These are phyloP conservation scores for Amanita molliuscula DNA, from an alignment of 768 basidiomycete genomes.

Conservation along the genomic window DNA sequence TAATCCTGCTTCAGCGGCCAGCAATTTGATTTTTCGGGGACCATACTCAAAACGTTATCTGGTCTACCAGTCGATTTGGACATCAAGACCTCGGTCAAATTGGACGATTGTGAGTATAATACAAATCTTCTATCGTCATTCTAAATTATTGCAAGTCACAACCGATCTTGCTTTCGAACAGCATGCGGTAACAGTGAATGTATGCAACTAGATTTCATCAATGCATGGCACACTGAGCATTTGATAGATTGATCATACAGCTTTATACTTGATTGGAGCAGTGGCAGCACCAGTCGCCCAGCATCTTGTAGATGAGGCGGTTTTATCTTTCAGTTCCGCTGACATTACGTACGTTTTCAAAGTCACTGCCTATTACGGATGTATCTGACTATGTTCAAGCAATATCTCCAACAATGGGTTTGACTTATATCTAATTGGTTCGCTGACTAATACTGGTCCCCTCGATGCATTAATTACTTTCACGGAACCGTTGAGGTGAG, in stretches of 20 bases:
- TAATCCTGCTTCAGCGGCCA: slow-evolving; percentile 34
- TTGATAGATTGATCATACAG: slow-evolving; percentile 47
- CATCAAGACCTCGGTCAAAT: slow-evolving; percentile 40
- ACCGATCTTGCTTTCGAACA: slow-evolving; percentile 52
- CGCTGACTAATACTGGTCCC: slow-evolving; percentile 53
- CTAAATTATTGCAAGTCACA: slow-evolving; percentile 25
- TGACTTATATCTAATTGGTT: slow-evolving; percentile 47
- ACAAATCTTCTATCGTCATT: neutral
- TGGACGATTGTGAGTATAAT: slow-evolving; percentile 53
- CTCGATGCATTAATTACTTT: slow-evolving; percentile 64
- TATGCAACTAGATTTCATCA: slow-evolving; percentile 15
- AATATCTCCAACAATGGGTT: slow-evolving; percentile 54
- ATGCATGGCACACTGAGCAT: slow-evolving; percentile 2
- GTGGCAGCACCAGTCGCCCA: slow-evolving; percentile 61
- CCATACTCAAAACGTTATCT: slow-evolving; percentile 53
- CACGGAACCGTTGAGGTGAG: slow-evolving; percentile 48
- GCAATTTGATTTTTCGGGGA: slow-evolving; percentile 50
- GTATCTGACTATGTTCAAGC: slow-evolving; percentile 15
- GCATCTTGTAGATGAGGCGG: slow-evolving; percentile 47
- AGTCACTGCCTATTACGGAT: neutral
- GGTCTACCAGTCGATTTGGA: slow-evolving; percentile 48
- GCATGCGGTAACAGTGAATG: slow-evolving; percentile 41
- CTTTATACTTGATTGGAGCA: slow-evolving; percentile 59
- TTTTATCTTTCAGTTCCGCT: slow-evolving; percentile 43
- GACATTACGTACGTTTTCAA: slow-evolving; percentile 39